phyloP scores from a whole-genome alignment of 768 basidiomycete species.

The Hericium erinaceus region DNA sequence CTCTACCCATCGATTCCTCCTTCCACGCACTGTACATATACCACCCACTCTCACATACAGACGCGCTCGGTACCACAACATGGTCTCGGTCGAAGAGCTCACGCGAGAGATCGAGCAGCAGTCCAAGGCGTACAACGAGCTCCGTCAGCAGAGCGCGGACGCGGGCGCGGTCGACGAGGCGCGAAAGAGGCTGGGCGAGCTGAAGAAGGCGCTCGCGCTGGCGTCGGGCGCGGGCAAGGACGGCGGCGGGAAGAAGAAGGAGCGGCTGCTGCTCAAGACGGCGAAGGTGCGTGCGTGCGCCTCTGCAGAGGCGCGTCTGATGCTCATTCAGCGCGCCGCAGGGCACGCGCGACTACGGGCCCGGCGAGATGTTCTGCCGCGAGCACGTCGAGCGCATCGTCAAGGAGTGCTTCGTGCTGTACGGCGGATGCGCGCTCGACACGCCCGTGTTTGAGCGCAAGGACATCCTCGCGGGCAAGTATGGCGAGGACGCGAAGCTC shows the following conservation, averaged over 20 bases:
- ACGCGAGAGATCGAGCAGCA: slow-evolving; percentile 47
- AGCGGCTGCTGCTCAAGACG: slow-evolving; percentile 76
- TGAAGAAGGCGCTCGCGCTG: slow-evolving; percentile 48
- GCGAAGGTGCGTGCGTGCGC: slow-evolving; percentile 64
- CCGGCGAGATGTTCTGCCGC: slow-evolving; percentile 86
- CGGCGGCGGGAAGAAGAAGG: slow-evolving; percentile 49
- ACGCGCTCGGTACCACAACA: slow-evolving; percentile 15
- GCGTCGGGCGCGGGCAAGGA: slow-evolving; percentile 28
- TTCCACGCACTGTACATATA: not conserved
- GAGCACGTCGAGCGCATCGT: slow-evolving; percentile 85
- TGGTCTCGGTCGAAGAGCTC: slow-evolving; percentile 36
- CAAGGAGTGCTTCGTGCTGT: slow-evolving; percentile 79
- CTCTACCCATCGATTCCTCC: slow-evolving; percentile 7
- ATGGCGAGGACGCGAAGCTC: slow-evolving; percentile 94
- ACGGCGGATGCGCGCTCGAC: slow-evolving; percentile 88
- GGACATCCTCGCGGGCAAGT: slow-evolving; percentile 92
- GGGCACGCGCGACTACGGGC: slow-evolving; percentile 94
- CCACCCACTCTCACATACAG: not conserved
- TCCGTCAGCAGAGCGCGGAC: slow-evolving; percentile 49
- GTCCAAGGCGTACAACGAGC: slow-evolving; percentile 49
- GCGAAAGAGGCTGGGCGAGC: slow-evolving; percentile 60
- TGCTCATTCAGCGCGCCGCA: slow-evolving; percentile 24
- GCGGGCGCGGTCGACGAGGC: slow-evolving; percentile 43
- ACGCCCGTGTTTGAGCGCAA: slow-evolving; percentile 98
- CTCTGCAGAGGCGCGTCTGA: not conserved